Conservation (phyloP, 2,329 filamentous ascomycete species). For the Nannizziopsis arthrosporioides region DNA sequence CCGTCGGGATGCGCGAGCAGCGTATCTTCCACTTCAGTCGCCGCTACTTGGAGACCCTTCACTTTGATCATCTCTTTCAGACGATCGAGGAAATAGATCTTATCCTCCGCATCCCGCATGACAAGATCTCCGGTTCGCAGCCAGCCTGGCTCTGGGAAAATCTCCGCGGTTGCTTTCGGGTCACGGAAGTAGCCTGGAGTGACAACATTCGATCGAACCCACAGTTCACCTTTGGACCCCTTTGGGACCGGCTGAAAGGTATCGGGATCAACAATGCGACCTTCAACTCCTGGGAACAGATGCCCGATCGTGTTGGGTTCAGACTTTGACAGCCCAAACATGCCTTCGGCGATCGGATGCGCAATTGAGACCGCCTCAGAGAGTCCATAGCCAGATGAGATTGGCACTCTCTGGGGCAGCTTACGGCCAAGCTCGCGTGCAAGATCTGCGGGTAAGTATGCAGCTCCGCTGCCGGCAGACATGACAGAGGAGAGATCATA, state of each 20-base stretch:
- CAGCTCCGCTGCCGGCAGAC: conserved; percentile 10
- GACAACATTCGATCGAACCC: conserved; percentile 37
- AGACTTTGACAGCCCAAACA: conserved; percentile 12
- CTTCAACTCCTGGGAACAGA: conserved; percentile 32
- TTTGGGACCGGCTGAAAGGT: conserved; percentile 26
- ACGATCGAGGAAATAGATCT: conserved; percentile 47
- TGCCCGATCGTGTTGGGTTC: conserved; percentile 26
- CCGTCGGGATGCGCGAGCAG: conserved; percentile 44
- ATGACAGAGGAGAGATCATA: conserved; percentile 12
- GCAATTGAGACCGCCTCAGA: conserved; percentile 13
- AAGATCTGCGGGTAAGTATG: conserved; percentile 12
- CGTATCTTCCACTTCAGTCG: conserved; percentile 52
- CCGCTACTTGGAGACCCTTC: conserved; percentile 48
- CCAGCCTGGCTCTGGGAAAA: conserved; percentile 32
- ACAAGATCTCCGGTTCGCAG: conserved; percentile 36
- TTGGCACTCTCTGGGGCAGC: conserved; percentile 7
- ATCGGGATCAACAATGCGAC: conserved; percentile 31
- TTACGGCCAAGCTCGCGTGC: conserved; percentile 10
- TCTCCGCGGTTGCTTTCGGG: conserved; percentile 28
- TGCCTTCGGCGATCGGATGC: conserved; percentile 9
- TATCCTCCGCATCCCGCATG: conserved; percentile 12
- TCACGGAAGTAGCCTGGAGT: conserved; percentile 35
- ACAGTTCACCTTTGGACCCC: conserved; percentile 35
- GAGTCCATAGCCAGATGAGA: conserved; percentile 11
- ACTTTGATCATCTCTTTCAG: conserved; percentile 61